Base-by-base conservation (phyloP, 192 early-diverging fungal species). In the Podila epicladia region DNA sequence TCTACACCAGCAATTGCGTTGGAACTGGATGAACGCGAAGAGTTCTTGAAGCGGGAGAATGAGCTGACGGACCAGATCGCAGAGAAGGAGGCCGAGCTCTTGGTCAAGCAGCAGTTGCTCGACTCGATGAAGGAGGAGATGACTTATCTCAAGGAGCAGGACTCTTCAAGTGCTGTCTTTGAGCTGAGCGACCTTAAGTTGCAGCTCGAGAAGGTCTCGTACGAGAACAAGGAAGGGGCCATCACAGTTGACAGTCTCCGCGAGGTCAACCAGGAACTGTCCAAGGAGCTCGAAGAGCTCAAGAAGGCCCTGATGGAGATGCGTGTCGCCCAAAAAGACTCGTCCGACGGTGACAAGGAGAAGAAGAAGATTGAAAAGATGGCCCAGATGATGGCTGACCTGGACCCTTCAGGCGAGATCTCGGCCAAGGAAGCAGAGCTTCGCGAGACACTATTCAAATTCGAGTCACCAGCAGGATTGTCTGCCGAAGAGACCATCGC, bases 21-120 rank as follows among this genome's bases (percentile, higher is more conserved):
- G 58, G 89, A 90, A 62, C 89, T 95, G 53, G 98, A 98, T 82
- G 97, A 98, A 82, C 88, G 95, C 32, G 97, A 99, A 57, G 97
- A 97, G 63, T 98, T 99, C 75, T 75, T 98, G 82, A 88, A 90
- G 53, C 90, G 98, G 35, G 98, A 99, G 82, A 97, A 97, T 82
- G 98, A 99, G 78, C 88, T 99, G 67, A 92, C 90, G 64, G 97
- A 99, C 73, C 92, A 95, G 69, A 84, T 99, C 58, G 91, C 96
- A 8, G 95, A 98, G 61, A 97, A 96, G 74, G 97, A 99, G 71
- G 83, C 90, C 22, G 94, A 95, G 64, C 82, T 99, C 68, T 86
- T 91, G 58, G 76, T 86, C 26, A 70, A 87, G 31, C 79, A 91
- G 62, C 90, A 90, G 70, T 63, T 87, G 22, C 71, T 92, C 49